Evolutionary conservation across 257 asterid genomes (phyloP), one percentile per base, ranked within the genome.

Genomic region (Sherardia arvensis): DNA sequence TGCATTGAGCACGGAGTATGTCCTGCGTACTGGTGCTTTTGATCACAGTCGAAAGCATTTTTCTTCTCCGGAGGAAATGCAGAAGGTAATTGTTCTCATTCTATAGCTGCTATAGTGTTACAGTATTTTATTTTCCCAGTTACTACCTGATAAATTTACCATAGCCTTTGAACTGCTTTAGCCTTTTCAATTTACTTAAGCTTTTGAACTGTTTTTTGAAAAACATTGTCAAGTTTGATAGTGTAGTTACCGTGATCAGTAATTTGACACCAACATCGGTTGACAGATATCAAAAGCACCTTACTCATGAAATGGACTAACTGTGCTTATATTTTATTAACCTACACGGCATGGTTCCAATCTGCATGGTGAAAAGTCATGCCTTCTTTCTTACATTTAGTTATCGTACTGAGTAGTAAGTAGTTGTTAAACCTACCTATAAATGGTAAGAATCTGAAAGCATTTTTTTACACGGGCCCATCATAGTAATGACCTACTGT

Each of bases 1-100:
- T 72, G 97, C 99, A 53, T 75, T 90, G 83, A 87, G 99, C 78
- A 90, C 99, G 11, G 95, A 93, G 66, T 90, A 93, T 71, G 94
- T 90, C 60, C 92, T 93, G 72, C 84, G 97, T 59, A 87, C 91
- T 68, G 97, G 98, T 64, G 96, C 96, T 66, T 92, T 83, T 72
- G 98, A 92, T 82, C 97, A 89, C 78, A 85, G 80, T 53, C 67
- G 84, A 47, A 85, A 82, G 74, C 82, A 71, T 11, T 80, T 70
- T 71, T 72, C 97, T 64, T 89, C 97, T 65, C 85, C 93, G 0
- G 93, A 85, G 79, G 97, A 89, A 80, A 87, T 87, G 95, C 85
- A 92, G 80, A 66, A 89, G 94, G 98, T 88, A 60, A 30, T n/a
- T n/a, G 34, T 32, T 26, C 47, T 8, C 27, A 7, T n/a, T 59